A percentile compares a stretch with the other conserved stretches of the same genome.
phyloP scores from a whole-genome alignment of 2,329 filamentous ascomycete genomes.

The Penicillium sp. region DNA sequence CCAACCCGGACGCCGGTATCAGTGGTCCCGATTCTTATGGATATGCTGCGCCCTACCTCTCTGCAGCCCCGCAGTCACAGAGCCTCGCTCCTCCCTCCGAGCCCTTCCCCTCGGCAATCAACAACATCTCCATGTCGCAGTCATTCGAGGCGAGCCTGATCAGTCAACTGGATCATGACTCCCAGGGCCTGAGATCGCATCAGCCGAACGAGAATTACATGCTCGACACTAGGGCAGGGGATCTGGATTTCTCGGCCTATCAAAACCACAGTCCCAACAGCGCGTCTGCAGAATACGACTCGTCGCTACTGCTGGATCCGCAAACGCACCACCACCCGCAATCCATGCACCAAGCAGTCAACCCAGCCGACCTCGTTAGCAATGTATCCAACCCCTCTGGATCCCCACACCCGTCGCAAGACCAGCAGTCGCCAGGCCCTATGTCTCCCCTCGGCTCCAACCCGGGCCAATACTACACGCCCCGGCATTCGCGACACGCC shows the following conservation, averaged over 20 bases:
- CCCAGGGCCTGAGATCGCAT: conserved; percentile 23
- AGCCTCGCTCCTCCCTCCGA: conserved; percentile 28
- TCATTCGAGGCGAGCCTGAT: conserved; percentile 37
- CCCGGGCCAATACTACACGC: conserved; percentile 49
- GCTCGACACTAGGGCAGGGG: conserved; percentile 35
- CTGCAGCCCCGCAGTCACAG: conserved; percentile 28
- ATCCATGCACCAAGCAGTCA: conserved; percentile 41
- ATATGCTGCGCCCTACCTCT: conserved; percentile 34
- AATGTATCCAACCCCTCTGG: conserved; percentile 49
- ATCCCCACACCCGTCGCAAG: conserved; percentile 53
- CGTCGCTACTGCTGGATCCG: conserved; percentile 40
- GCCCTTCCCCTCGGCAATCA: conserved; percentile 25
- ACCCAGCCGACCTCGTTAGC: conserved; percentile 45
- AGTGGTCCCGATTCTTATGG: conserved; percentile 34
- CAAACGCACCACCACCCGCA: conserved; percentile 35
- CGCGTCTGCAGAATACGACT: conserved; percentile 33
- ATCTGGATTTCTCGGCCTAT: conserved; percentile 40
- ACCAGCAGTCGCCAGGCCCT: conserved; percentile 47
- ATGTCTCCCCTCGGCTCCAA: conserved; percentile 53
- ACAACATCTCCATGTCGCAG: conserved; percentile 32
- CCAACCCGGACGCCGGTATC: conserved; percentile 24
- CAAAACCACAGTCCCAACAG: conserved; percentile 31
- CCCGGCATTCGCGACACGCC: conserved; percentile 55
- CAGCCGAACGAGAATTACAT: conserved; percentile 36
- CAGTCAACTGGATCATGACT: conserved; percentile 33